phyloP scores from a whole-genome alignment of 164 flowering plant species.

The Sextonia rubra region DNA sequence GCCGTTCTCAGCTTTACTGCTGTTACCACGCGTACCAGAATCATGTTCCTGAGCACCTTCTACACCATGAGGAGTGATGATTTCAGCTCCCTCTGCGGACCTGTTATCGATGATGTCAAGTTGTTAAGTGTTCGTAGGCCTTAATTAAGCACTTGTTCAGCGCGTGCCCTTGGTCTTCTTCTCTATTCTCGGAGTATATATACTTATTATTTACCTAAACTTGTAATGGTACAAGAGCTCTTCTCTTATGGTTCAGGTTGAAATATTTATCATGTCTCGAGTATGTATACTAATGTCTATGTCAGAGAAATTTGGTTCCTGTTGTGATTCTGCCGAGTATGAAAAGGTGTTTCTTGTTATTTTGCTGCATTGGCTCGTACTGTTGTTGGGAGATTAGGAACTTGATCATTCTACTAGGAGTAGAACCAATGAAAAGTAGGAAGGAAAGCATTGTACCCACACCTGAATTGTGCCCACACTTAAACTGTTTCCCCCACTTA shows the following conservation, averaged over 20 bases:
- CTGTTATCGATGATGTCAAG: slow-evolving; percentile 68
- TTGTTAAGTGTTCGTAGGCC: slow-evolving; percentile 39
- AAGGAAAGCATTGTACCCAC: no score
- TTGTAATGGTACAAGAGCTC: no score
- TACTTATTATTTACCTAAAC: neutral
- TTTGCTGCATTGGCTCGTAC: no score
- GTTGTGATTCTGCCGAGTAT: no score
- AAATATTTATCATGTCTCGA: neutral
- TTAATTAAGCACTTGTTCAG: neutral
- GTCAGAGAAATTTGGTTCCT: no score
- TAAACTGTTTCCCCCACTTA: no score
- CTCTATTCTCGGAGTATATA: neutral
- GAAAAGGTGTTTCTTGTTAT: no score
- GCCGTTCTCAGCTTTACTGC: slow-evolving; percentile 59
- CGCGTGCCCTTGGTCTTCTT: neutral
- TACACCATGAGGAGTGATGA: slow-evolving; percentile 52
- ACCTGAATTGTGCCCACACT: no score
- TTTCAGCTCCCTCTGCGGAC: slow-evolving; percentile 68
- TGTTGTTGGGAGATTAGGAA: no score
- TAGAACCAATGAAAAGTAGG: no score
- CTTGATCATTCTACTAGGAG: no score
- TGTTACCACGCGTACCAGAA: slow-evolving; percentile 30
- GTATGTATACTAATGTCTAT: neutral
- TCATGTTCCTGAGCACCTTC: slow-evolving; percentile 58
- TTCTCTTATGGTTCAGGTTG: no score